Percentiles rank a stretch among this genome's conserved stretches.
phyloP scores from a whole-genome alignment of 352 stramenopile genomes.

The Phytophthora citrophthora region DNA sequence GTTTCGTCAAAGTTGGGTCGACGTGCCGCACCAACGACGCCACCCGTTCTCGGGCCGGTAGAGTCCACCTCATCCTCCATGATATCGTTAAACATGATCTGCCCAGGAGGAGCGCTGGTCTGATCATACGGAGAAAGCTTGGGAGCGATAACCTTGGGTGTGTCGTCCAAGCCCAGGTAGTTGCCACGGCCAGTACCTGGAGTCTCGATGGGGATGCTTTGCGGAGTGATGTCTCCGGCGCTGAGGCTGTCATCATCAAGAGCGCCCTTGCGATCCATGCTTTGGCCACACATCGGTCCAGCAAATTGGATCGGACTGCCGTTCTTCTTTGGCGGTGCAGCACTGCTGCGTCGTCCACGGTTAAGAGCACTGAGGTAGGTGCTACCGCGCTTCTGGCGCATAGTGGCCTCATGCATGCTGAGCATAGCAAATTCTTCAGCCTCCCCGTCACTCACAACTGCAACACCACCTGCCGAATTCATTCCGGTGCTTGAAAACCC shows the following conservation, averaged over 20 bases:
- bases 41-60: conserved; percentile 5
- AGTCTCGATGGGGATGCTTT: conserved; percentile 39
- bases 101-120: conserved; percentile 25
- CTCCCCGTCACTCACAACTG: conserved; percentile 40
- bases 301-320: conserved; percentile 56
- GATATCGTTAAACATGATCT: conserved; percentile 71
- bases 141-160: conserved; percentile 25
- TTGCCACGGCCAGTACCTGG: conserved; percentile 28
- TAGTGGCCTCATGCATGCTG: conserved; percentile 69
- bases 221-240: conserved; percentile 33
- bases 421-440: conserved; percentile 86
- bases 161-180: conserved; percentile 41
- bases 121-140: conserved; percentile 27
- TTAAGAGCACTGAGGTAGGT: conserved; percentile 59
- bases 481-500: conserved; percentile 36
- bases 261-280: conserved; percentile 46
- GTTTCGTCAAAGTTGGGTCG: conserved; percentile 37
- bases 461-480: conserved; percentile 31
- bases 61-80: conserved; percentile 57
- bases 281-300: conserved; percentile 52
- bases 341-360: conserved; percentile 26
- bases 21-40: conserved; percentile 1
- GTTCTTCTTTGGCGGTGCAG: conserved; percentile 32
- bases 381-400: conserved; percentile 51
- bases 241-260: conserved; percentile 27